Percentiles rank a stretch among this genome's conserved stretches.
Evolutionary conservation across 106 monocot species (phyloP).

Genomic region (Cymbidium sinense): DNA sequence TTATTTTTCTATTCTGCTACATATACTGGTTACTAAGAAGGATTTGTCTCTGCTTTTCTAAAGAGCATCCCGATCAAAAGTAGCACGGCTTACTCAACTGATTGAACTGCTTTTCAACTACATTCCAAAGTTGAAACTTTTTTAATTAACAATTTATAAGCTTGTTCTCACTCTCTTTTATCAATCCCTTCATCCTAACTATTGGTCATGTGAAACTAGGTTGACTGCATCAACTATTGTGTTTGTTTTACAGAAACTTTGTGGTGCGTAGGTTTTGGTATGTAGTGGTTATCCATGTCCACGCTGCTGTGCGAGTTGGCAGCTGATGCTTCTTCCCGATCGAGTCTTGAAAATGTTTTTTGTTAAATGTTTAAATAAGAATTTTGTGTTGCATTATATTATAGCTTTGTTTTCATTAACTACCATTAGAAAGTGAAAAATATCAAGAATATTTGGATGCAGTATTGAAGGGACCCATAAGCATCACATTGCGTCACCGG

Average conservation of each 20-base stretch:
- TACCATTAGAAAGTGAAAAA: slow-evolving; percentile 67
- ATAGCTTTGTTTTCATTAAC: slow-evolving; percentile 32
- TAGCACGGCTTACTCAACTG: neutral
- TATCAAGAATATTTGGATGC: slow-evolving; percentile 63
- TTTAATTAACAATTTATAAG: neutral
- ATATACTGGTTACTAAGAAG: no score
- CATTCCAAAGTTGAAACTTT: neutral
- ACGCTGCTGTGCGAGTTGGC: neutral
- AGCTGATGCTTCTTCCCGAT: neutral
- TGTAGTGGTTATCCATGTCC: neutral
- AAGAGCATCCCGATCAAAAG: neutral
- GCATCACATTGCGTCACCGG: slow-evolving; percentile 84
- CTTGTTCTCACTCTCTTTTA: neutral
- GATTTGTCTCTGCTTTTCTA: no score
- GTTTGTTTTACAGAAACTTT: neutral
- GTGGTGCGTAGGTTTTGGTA: neutral
- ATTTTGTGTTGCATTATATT: neutral
- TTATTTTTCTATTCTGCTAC: no score
- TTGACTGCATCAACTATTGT: neutral
- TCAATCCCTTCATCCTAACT: neutral
- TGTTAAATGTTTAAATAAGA: neutral
- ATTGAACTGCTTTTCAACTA: neutral
- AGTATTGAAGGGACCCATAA: slow-evolving; percentile 71
- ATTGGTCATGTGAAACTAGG: neutral
- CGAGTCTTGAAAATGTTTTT: neutral